Evolutionary conservation across 2,329 filamentous ascomycete genomes (phyloP), one percentile per base, ranked within the genome.

Genomic region (Aspergillus japonicus): DNA sequence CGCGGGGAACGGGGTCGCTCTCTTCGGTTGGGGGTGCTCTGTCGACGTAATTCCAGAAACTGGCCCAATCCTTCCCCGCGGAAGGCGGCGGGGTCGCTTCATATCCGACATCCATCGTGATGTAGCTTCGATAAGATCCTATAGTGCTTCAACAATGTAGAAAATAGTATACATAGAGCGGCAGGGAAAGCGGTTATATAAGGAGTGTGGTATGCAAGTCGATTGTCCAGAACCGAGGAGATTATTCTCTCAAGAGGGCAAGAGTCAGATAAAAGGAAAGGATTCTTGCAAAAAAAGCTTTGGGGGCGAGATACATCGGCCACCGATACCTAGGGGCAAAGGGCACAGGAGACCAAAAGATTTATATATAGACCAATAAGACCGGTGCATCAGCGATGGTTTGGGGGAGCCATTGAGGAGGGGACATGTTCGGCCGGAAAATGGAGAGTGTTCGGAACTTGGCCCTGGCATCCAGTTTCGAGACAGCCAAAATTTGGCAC

Each of bases 1-100:
- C 62, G 14, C 62, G 69, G 5, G 67, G 66, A 2, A 65, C 60
- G 5, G 59, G 33, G 33, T 57, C 55, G 11, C 39, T 44, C 6
- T 44, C 14, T 31, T 55, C 53, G 24, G 47, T 12, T 5, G 35
- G 52, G 26, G 42, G 42, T 23, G 53, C 42, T 23, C 53, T 42
- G 42, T 55, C 53, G 24, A 55, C 53, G 7, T 14, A 33, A 4
- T 55, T 23, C 53, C 53, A 55, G 21, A 60, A 56, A 31, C 49
- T 52, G 35, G n/a, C 51, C 54, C 55, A 62, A 23, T 62, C 60
- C 12, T 57, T 59, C 31, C 35, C 51, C n/a, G 50, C 29, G 49
- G 53, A 53, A 19, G 52, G 59, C 14, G 59, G 52, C 29, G 48
- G 50, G 19, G 53, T 55, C 12, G 39, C 23, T 24, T 61, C 59